A percentile compares a stretch with the other conserved stretches of the same genome.
Conservation (phyloP, 345 rosid species). For the Litchi chinensis region DNA sequence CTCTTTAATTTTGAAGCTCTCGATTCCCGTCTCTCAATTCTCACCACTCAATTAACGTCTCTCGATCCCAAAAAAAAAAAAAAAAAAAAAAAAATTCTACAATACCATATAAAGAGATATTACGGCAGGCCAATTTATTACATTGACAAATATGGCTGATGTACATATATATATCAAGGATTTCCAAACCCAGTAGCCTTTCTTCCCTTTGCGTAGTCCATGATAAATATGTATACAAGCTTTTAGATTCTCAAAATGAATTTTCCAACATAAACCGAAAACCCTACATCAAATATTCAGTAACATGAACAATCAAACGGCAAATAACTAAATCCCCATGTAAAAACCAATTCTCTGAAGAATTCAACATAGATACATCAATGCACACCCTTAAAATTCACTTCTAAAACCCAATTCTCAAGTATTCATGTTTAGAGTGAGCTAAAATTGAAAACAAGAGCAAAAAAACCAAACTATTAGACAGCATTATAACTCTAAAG, state of each 20-base stretch:
- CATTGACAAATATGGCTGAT: background rate
- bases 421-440: background rate
- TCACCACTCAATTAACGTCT: background rate
- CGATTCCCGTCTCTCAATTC: background rate
- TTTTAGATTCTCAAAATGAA: background rate
- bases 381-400: background rate
- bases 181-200: too few species aligned
- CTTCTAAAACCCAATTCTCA: background rate
- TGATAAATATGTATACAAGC: background rate
- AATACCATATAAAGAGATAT: background rate
- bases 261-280: background rate
- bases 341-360: background rate
- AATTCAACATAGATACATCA: background rate
- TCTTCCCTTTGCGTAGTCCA: background rate
- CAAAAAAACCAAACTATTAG: background rate
- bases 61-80: background rate
- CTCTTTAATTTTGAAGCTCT: background rate
- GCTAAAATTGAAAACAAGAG: slow-evolving; percentile 6
- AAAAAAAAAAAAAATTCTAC: too few species aligned
- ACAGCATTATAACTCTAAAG: background rate
- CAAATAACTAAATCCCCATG: background rate
- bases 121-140: background rate
- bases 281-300: background rate
- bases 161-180: background rate
- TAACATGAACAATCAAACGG: background rate